Base-by-base conservation (phyloP, 2,329 filamentous ascomycete genomes). In the Aciculosporium take region DNA sequence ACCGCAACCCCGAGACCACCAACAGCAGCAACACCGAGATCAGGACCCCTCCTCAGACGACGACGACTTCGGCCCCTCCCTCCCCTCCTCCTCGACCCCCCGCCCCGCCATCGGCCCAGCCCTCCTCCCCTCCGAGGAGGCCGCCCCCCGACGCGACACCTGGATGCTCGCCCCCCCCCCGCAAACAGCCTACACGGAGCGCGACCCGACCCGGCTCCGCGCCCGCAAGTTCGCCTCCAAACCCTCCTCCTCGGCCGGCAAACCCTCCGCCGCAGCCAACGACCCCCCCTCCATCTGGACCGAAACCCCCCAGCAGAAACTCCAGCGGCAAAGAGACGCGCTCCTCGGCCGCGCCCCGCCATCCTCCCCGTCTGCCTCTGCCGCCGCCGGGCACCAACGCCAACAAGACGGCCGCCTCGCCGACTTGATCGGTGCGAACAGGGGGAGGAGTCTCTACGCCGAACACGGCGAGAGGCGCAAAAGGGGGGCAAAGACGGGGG, bases 261-360 rank as follows among this genome's bases (percentile, higher is more conserved):
- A 51, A 0, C 46, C 51, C 8, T 50, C 49, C 8, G 46, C 53
- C 8, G n/a, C n/a, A n/a, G n/a, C n/a, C n/a, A n/a, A n/a, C n/a
- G 60, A 57, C 4, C 70, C 85, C 35, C 72, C 74, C 54, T 77
- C 76, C 18, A 76, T 89, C 33, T 96, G 89, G 89, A 88, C 85
- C 1, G 89, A 96, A 60, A 94, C 86, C 7, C 84, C 86, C 0
- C 84, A 89, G 56, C 75, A 95, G 61, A 94, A 93, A 59, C 76
- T 84, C 44, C 79, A 81, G 59, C 72, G 85, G 30, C 63, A 95
- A 18, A 79, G 82, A 51, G 79, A 94, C 56, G 77, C 91, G 40
- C 82, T 94, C 9, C 72, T 95, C 50, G 88, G 88, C 0, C 75
- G 88, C 3, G 63, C 64, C 15, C 62, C 63, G 21, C 61, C 68